Percentiles rank a stretch among this genome's conserved stretches.
Conservation (phyloP, 352 stramenopile species). For the Phytophthora citrophthora region DNA sequence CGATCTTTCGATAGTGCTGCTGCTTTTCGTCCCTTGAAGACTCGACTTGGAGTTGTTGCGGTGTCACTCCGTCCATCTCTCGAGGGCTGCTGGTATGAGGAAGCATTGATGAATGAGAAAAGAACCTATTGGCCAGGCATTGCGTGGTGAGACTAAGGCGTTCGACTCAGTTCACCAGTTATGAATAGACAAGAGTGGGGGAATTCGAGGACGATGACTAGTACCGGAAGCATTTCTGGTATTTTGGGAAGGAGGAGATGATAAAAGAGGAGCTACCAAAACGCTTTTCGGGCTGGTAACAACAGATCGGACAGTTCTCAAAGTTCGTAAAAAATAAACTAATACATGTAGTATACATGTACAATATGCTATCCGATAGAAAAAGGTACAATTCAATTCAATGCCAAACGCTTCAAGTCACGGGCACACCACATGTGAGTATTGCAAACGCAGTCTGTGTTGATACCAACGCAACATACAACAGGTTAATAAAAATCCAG, state of each 20-base stretch:
- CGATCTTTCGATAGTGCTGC: not conserved
- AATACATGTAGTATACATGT: no score
- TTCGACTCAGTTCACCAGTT: not conserved
- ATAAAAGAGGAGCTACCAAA: no score
- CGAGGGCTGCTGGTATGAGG: not conserved
- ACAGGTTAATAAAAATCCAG: constrained; percentile 12
- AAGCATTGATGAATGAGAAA: not conserved
- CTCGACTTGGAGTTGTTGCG: not conserved
- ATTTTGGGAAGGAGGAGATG: no score
- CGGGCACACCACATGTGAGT: not conserved
- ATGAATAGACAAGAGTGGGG: constrained; percentile 1
- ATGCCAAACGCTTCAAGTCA: no score
- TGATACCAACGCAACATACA: not conserved
- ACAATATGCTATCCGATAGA: not conserved
- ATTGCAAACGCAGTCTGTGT: not conserved
- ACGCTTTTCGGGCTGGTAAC: no score
- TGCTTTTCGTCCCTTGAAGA: not conserved
- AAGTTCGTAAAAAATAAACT: no score
- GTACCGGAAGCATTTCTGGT: not conserved
- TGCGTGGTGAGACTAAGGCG: no score
- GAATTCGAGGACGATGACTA: not conserved
- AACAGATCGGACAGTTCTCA: no score
- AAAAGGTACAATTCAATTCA: no score
- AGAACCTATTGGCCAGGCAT: no score
- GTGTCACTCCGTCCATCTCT: not conserved